Conservation (phyloP, 306 rosid genomes). For the Acacia acuminata region DNA sequence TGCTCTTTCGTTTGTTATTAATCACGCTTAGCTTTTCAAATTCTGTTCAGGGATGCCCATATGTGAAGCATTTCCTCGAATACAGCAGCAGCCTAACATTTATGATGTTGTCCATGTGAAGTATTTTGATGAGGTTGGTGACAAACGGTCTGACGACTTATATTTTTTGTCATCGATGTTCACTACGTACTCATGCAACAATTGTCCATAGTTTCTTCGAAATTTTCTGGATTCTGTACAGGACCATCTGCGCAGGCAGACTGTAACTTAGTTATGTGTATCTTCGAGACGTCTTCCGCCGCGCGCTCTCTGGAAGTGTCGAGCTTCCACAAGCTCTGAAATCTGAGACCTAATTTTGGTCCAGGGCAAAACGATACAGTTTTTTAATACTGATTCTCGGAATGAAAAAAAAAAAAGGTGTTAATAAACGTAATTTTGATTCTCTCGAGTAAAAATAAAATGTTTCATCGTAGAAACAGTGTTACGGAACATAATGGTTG, state of each 20-base stretch:
- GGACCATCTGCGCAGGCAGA: conserved; percentile 10
- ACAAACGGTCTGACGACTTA: not conserved
- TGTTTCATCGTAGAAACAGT: too few species aligned
- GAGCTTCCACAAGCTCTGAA: too few species aligned
- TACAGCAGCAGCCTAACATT: conserved; percentile 82
- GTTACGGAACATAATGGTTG: too few species aligned
- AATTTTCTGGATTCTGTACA: not conserved
- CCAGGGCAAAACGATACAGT: too few species aligned
- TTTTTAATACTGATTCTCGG: too few species aligned
- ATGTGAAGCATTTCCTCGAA: conserved; percentile 93
- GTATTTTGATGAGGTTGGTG: conserved; percentile 88
- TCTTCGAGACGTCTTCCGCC: not conserved
- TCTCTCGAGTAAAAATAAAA: too few species aligned
- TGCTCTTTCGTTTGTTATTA: not conserved
- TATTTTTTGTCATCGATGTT: conserved; percentile 3
- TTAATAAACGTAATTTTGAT: too few species aligned
- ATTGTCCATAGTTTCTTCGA: not conserved
- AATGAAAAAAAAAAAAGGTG: too few species aligned
- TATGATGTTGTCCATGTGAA: conserved; percentile 98
- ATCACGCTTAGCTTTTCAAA: not conserved
- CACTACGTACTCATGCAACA: not conserved
- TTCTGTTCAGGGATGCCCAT: conserved; percentile 87
- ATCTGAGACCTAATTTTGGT: too few species aligned
- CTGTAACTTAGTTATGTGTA: not conserved
- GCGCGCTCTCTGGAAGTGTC: too few species aligned